A percentile compares a stretch with the other conserved stretches of the same genome.
phyloP scores from a whole-genome alignment of 192 early-diverging fungal genomes.

The Linnemannia zychae region DNA sequence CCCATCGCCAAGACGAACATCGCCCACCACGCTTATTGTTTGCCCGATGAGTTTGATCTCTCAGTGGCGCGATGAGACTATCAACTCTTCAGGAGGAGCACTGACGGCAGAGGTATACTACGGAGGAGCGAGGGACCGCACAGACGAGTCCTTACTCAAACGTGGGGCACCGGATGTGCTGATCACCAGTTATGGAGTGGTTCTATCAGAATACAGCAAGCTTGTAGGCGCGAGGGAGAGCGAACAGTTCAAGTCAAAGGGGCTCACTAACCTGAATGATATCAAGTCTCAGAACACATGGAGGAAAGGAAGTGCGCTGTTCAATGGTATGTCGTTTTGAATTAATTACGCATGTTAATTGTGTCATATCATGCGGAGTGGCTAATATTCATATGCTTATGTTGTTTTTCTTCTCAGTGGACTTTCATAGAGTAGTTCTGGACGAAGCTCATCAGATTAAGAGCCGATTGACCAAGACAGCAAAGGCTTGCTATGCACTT shows the following conservation, averaged over 20 bases:
- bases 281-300: constrained; percentile 28
- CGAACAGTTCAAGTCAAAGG: constrained; percentile 9
- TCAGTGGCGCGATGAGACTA: constrained; percentile 67
- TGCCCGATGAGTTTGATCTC: constrained; percentile 69
- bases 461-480: constrained; percentile 78
- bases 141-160: constrained; percentile 19
- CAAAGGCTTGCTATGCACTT: constrained; percentile 80
- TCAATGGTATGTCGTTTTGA: constrained; percentile 35
- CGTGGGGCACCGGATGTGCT: constrained; percentile 57
- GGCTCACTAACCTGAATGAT: constrained; percentile 15
- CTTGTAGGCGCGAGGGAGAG: neutral
- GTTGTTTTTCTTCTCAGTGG: constrained; percentile 64
- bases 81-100: constrained; percentile 55
- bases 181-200: constrained; percentile 66
- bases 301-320: constrained; percentile 40
- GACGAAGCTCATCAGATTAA: constrained; percentile 98
- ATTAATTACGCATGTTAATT: neutral
- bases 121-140: constrained; percentile 47
- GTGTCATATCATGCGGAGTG: neutral
- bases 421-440: constrained; percentile 91
- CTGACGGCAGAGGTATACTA: constrained; percentile 64
- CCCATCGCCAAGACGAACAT: neutral
- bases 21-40: constrained; percentile 65
- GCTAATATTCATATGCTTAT: too few relatives aligned
- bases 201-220: constrained; percentile 56